These are phyloP conservation scores for Phytopythium aichiense DNA, from an alignment of 352 stramenopile genomes.

Conservation along the genomic window DNA sequence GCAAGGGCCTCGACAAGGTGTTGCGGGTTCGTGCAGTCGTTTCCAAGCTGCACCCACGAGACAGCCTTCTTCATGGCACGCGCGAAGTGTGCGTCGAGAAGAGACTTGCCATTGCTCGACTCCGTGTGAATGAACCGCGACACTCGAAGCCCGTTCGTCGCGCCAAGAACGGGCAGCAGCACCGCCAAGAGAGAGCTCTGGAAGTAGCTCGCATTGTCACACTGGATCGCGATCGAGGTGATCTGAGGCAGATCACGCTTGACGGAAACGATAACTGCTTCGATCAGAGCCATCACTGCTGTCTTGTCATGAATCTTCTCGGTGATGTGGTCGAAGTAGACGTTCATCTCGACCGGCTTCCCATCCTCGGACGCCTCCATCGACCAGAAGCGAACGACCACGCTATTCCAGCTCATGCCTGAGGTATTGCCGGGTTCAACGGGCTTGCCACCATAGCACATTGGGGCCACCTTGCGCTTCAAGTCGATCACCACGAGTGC, in stretches of 20 bases:
- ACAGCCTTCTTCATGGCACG: slow-evolving; percentile 8
- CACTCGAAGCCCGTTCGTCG: slow-evolving; percentile 11
- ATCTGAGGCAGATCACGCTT: slow-evolving; percentile 13
- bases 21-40: slow-evolving; percentile 10
- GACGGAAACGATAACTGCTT: slow-evolving; percentile 14
- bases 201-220: slow-evolving; percentile 20
- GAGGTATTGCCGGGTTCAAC: slow-evolving; percentile 4
- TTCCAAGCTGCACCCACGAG: slow-evolving; percentile 8
- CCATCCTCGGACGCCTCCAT: not conserved
- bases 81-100: slow-evolving; percentile 15
- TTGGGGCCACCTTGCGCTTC: slow-evolving; percentile 19
- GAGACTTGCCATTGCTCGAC: slow-evolving; percentile 14
- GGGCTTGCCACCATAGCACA: slow-evolving; percentile 13
- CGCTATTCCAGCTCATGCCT: slow-evolving; percentile 16
- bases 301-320: slow-evolving; percentile 16
- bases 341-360: slow-evolving; percentile 5
- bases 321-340: slow-evolving; percentile 10
- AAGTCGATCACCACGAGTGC: slow-evolving; percentile 18
- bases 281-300: slow-evolving; percentile 13
- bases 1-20: slow-evolving; percentile 10
- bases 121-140: slow-evolving; percentile 16
- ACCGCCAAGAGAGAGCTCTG: slow-evolving; percentile 13
- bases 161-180: slow-evolving; percentile 10
- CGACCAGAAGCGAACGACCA: slow-evolving; percentile 10
- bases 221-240: slow-evolving; percentile 12